These are phyloP conservation scores for Lentinus brumalis DNA, from an alignment of 768 basidiomycete genomes.

Conservation along the genomic window DNA sequence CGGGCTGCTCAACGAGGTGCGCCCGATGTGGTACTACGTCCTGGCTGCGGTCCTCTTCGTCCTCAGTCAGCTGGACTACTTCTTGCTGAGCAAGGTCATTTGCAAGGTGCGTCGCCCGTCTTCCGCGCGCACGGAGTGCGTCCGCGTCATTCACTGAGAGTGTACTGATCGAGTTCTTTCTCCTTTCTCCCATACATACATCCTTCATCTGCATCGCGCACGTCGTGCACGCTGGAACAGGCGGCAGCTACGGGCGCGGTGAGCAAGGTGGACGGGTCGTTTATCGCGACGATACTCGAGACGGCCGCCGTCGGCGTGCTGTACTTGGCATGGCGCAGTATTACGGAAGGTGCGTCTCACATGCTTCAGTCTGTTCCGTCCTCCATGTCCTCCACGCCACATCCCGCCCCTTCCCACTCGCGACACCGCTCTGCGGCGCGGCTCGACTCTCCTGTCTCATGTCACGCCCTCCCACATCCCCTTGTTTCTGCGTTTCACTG, in stretches of 20 bases:
- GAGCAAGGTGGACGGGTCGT: constrained; percentile 80
- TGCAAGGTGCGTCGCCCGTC: constrained; percentile 55
- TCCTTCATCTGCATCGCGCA: too few relatives aligned
- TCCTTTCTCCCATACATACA: too few relatives aligned
- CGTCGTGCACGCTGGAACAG: too few relatives aligned
- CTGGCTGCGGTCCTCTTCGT: constrained; percentile 77
- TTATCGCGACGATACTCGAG: constrained; percentile 84
- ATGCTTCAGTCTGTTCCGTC: too few relatives aligned
- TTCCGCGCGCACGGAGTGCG: background rate
- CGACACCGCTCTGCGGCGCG: background rate
- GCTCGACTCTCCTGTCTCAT: background rate
- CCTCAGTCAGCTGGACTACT: constrained; percentile 80
- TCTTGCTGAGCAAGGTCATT: constrained; percentile 75
- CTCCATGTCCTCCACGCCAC: too few relatives aligned
- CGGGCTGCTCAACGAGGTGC: constrained; percentile 70
- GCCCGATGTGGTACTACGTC: constrained; percentile 79
- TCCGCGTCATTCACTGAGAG: background rate
- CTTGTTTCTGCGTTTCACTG: too few relatives aligned
- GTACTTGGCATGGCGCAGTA: constrained; percentile 83
- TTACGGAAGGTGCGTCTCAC: constrained; percentile 76
- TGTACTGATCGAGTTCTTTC: too few relatives aligned
- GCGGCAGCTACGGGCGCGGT: constrained; percentile 46
- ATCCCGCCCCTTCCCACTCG: background rate
- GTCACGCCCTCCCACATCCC: too few relatives aligned
- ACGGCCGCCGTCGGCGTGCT: constrained; percentile 69